A percentile compares a stretch with the other conserved stretches of the same genome.
These are phyloP conservation scores for Colletotrichum sp. DNA, from an alignment of 2,329 filamentous ascomycete genomes.

Conservation along the genomic window DNA sequence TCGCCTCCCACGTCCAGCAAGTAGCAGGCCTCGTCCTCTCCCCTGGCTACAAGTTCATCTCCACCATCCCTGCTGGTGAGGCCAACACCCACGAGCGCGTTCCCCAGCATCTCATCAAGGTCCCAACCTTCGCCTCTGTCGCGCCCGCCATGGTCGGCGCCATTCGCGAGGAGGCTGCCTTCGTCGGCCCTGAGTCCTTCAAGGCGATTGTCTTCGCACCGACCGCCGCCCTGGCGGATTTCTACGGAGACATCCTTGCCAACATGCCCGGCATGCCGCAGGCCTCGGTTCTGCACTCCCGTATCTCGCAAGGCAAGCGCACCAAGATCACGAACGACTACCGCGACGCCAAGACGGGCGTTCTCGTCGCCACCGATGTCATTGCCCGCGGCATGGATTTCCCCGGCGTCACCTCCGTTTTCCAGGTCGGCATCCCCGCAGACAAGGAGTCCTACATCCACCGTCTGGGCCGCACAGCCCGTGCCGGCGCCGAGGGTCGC, in stretches of 20 bases:
- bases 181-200: slow-evolving; percentile 57
- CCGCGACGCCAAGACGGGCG: slow-evolving; percentile 55
- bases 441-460: slow-evolving; percentile 71
- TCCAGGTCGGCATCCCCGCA: slow-evolving; percentile 65
- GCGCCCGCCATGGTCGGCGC: slow-evolving; percentile 63
- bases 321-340: slow-evolving; percentile 66
- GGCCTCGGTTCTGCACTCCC: slow-evolving; percentile 53
- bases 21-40: slow-evolving; percentile 74
- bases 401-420: slow-evolving; percentile 70
- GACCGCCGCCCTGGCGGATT: slow-evolving; percentile 56
- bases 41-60: slow-evolving; percentile 78
- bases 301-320: slow-evolving; percentile 55
- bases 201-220: slow-evolving; percentile 87
- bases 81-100: slow-evolving; percentile 78
- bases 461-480: slow-evolving; percentile 70
- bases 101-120: slow-evolving; percentile 71
- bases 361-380: slow-evolving; percentile 74
- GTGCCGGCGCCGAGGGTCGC: slow-evolving; percentile 67
- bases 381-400: slow-evolving; percentile 78
- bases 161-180: slow-evolving; percentile 49
- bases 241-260: slow-evolving; percentile 53
- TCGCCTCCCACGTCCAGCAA: slow-evolving; percentile 78
- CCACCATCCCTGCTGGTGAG: slow-evolving; percentile 79
- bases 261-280: slow-evolving; percentile 44
- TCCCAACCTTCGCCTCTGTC: slow-evolving; percentile 76